Conservation (phyloP, 2,329 filamentous ascomycete genomes). For the Diplodia corticola region DNA sequence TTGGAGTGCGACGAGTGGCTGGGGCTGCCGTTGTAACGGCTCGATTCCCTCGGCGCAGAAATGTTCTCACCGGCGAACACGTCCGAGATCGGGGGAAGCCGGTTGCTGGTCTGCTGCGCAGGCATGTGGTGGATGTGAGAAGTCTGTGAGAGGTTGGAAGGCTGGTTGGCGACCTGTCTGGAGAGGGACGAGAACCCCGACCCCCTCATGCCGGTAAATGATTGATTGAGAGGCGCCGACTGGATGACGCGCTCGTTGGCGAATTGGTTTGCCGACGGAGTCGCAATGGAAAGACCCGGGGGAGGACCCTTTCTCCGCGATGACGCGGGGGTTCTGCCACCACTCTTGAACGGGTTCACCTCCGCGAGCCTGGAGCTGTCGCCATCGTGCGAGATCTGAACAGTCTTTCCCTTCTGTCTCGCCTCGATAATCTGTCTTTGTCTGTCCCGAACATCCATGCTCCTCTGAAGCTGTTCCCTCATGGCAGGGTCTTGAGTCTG, state of each 20-base stretch:
- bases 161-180: slow-evolving; percentile 76
- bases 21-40: slow-evolving; percentile 61
- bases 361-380: slow-evolving; percentile 38
- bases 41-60: slow-evolving; percentile 42
- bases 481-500: slow-evolving; percentile 95
- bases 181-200: slow-evolving; percentile 63
- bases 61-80: slow-evolving; percentile 83
- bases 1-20: slow-evolving; percentile 65
- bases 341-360: slow-evolving; percentile 45
- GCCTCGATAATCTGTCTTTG: slow-evolving; percentile 94
- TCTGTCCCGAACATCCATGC: slow-evolving; percentile 88
- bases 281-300: slow-evolving; percentile 89
- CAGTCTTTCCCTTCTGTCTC: slow-evolving; percentile 64
- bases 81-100: slow-evolving; percentile 89
- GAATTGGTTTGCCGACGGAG: slow-evolving; percentile 88
- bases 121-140: slow-evolving; percentile 91
- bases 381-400: slow-evolving; percentile 33
- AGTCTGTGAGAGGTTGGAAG: slow-evolving; percentile 77
- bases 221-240: slow-evolving; percentile 90
- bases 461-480: slow-evolving; percentile 92
- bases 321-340: slow-evolving; percentile 68
- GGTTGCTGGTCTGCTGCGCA: slow-evolving; percentile 85
- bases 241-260: slow-evolving; percentile 94
- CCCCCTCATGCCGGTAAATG: slow-evolving; percentile 87
- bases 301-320: slow-evolving; percentile 75